Evolutionary conservation across 2,329 filamentous ascomycete genomes (phyloP).

Genomic region (Ophiocordyceps camponoti-saundersi): DNA sequence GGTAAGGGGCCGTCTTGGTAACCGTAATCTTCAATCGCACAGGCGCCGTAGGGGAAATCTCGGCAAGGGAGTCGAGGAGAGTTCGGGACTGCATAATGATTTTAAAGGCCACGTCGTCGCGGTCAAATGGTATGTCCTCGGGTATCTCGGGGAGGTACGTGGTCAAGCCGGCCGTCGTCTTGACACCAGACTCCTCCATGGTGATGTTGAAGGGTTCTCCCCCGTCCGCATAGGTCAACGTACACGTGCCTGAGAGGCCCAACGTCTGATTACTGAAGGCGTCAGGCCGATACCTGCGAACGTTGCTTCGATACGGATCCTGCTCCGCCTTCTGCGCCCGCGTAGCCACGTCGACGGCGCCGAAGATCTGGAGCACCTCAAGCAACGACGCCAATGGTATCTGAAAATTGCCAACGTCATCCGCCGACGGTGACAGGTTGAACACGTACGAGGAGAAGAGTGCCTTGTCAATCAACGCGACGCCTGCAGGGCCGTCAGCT

Average conservation of each 20-base stretch:
- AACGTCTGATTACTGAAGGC: constrained; percentile 74
- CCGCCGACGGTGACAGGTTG: constrained; percentile 25
- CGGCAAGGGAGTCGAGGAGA: constrained; percentile 54
- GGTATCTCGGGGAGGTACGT: constrained; percentile 66
- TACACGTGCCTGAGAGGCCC: constrained; percentile 73
- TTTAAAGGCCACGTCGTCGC: constrained; percentile 68
- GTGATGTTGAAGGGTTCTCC: constrained; percentile 73
- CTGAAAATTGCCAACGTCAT: constrained; percentile 55
- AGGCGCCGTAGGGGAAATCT: constrained; percentile 55
- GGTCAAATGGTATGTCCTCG: constrained; percentile 77
- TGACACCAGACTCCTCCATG: constrained; percentile 72
- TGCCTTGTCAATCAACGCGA: constrained; percentile 68
- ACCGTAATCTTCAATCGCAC: constrained; percentile 53
- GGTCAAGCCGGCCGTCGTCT: constrained; percentile 74
- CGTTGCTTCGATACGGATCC: constrained; percentile 43
- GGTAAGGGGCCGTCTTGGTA: constrained; percentile 46
- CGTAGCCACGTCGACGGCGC: constrained; percentile 53
- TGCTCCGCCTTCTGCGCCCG: constrained; percentile 40
- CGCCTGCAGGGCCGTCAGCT: constrained; percentile 10
- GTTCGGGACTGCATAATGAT: constrained; percentile 78
- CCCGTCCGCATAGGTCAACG: constrained; percentile 55
- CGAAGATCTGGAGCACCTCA: constrained; percentile 91
- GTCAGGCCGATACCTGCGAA: constrained; percentile 45
- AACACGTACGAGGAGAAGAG: constrained; percentile 79
- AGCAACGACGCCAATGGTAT: constrained; percentile 76